Conservation (phyloP, 2,329 filamentous ascomycete species). For the Pseudohalonectria lignicola region DNA sequence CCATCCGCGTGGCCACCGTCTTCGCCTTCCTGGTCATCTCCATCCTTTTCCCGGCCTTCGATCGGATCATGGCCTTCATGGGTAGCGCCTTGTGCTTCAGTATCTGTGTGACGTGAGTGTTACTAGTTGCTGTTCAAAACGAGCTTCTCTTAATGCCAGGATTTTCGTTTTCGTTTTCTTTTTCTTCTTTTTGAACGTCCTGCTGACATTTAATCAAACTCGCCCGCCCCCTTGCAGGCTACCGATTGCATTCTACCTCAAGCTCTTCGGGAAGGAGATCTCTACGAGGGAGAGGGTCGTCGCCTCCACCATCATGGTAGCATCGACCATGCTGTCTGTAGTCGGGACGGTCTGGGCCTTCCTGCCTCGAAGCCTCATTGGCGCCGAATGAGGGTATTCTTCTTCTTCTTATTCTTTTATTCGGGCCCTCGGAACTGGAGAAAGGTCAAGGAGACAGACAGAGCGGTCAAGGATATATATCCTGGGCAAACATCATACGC, state of each 20-base stretch:
- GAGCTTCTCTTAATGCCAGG: not conserved
- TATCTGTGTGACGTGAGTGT: conserved; percentile 68
- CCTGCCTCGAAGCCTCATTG: conserved; percentile 65
- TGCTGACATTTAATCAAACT: no score
- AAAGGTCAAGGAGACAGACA: no score
- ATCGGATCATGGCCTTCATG: conserved; percentile 84
- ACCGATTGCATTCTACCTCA: conserved; percentile 80
- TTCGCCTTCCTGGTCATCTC: conserved; percentile 68
- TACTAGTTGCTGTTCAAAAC: no score
- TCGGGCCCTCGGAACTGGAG: not conserved
- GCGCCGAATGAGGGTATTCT: conserved; percentile 27
- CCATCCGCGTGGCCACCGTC: conserved; percentile 55
- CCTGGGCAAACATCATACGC: no score
- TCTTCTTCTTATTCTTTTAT: not conserved
- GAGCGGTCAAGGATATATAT: no score
- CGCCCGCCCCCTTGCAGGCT: conserved; percentile 34
- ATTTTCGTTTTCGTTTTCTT: not conserved
- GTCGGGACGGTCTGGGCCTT: conserved; percentile 83
- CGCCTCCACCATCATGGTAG: conserved; percentile 57
- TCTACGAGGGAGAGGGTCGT: conserved; percentile 48
- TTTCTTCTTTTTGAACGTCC: conserved; percentile 2
- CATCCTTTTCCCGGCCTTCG: conserved; percentile 61
- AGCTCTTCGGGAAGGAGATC: conserved; percentile 72
- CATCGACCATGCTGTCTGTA: conserved; percentile 59
- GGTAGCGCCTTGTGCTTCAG: conserved; percentile 80